phyloP scores from a whole-genome alignment of 2,329 filamentous ascomycete genomes.

The Allantophomopsis lycopodina region DNA sequence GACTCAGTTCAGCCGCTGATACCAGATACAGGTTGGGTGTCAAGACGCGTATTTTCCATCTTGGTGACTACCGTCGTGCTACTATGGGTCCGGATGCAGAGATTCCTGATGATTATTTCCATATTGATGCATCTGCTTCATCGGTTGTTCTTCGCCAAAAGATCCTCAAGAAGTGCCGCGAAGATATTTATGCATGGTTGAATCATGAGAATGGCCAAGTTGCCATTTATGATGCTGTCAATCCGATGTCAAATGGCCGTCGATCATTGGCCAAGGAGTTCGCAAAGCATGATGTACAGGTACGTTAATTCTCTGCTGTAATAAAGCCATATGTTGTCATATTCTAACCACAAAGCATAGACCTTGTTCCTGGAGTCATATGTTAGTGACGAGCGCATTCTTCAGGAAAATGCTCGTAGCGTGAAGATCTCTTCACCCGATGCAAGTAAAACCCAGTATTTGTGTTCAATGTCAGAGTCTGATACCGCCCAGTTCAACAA shows the following conservation, averaged over 20 bases:
- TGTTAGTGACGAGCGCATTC: slow-evolving; percentile 84
- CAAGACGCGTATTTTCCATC: slow-evolving; percentile 94
- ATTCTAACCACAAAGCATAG: slow-evolving; percentile 26
- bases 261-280: slow-evolving; percentile 87
- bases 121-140: slow-evolving; percentile 80
- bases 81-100: slow-evolving; percentile 73
- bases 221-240: slow-evolving; percentile 96
- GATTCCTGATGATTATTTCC: slow-evolving; percentile 96
- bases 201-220: slow-evolving; percentile 97
- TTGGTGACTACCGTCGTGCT: slow-evolving; percentile 90
- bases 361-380: slow-evolving; percentile 95
- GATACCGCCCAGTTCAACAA: slow-evolving; percentile 55
- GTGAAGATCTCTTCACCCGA: slow-evolving; percentile 98
- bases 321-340: neutral
- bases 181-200: slow-evolving; percentile 92
- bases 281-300: slow-evolving; percentile 90
- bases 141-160: slow-evolving; percentile 93
- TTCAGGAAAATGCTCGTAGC: slow-evolving; percentile 90
- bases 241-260: slow-evolving; percentile 72
- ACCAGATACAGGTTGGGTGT: slow-evolving; percentile 61
- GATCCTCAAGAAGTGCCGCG: slow-evolving; percentile 92
- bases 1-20: neutral
- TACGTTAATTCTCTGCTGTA: slow-evolving; percentile 19
- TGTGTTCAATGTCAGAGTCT: slow-evolving; percentile 2
- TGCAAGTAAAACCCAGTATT: slow-evolving; percentile 26